phyloP scores from a whole-genome alignment of 345 rosid species.

The Ailanthus altissimus region DNA sequence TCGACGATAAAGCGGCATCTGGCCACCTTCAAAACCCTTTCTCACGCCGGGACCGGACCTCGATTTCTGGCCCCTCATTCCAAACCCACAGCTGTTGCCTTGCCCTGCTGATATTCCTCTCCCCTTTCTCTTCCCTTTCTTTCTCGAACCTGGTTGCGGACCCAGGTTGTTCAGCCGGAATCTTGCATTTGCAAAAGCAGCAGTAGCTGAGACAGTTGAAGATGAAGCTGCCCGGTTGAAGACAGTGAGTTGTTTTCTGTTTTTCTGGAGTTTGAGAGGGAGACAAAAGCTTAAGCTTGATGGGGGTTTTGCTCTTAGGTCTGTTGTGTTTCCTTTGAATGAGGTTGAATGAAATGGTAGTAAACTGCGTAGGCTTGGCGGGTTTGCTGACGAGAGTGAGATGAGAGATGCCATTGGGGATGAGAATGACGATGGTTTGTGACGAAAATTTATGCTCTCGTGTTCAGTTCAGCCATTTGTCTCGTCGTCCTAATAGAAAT shows the following conservation, averaged over 20 bases:
- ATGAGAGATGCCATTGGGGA: conserved; percentile 42
- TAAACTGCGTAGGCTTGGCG: conserved; percentile 25
- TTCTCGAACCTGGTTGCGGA: conserved; percentile 91
- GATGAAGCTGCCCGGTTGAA: conserved; percentile 35
- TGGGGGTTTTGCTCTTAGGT: conserved; percentile 2
- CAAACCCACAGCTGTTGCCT: conserved; percentile 91
- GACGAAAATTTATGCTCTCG: neutral
- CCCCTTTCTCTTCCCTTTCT: conserved; percentile 88
- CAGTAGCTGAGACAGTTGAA: conserved; percentile 18
- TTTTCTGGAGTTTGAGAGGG: conserved; percentile 32
- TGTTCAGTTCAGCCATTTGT: neutral
- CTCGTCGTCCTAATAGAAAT: no score
- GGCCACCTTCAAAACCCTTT: conserved; percentile 95
- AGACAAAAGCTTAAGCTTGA: neutral
- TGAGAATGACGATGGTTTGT: neutral
- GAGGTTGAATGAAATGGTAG: conserved; percentile 18
- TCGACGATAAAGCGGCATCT: conserved; percentile 91
- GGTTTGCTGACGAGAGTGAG: conserved; percentile 37
- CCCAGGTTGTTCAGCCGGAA: conserved; percentile 79
- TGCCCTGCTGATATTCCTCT: conserved; percentile 91
- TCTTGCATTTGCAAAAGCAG: conserved; percentile 35
- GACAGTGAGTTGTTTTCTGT: conserved; percentile 31
- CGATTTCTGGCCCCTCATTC: conserved; percentile 99
- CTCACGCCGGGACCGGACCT: conserved; percentile 88
- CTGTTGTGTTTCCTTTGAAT: conserved; percentile 29